These are phyloP conservation scores for Nakaseomyces uthaithaninus DNA, from an alignment of 1,139 yeast species.

Conservation along the genomic window DNA sequence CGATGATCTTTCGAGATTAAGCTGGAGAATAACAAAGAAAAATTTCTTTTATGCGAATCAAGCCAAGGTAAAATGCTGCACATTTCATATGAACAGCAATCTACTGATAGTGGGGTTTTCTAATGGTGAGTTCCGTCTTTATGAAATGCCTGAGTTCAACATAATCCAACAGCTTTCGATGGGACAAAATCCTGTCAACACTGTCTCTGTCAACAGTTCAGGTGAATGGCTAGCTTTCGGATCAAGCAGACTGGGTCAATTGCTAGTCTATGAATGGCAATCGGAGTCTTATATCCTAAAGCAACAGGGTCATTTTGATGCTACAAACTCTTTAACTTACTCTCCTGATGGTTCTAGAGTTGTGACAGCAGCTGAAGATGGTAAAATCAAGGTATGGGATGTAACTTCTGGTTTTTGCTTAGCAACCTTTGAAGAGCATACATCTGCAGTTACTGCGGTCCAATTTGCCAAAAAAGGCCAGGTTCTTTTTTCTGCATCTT, in stretches of 20 bases:
- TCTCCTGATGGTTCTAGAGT: conserved; percentile 93
- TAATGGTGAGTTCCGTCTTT: conserved; percentile 87
- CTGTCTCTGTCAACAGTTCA: conserved; percentile 66
- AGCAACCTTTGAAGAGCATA: conserved; percentile 85
- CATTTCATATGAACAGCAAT: conserved; percentile 68
- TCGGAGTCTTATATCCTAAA: conserved; percentile 89
- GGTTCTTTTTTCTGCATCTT: conserved; percentile 79
- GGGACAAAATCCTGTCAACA: conserved; percentile 85
- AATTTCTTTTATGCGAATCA: conserved; percentile 62
- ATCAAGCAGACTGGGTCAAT: conserved; percentile 82
- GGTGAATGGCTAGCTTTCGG: conserved; percentile 99
- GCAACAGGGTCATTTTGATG: conserved; percentile 95
- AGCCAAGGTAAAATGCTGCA: conserved; percentile 68
- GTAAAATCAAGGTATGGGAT: conserved; percentile 96
- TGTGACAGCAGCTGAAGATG: conserved; percentile 94
- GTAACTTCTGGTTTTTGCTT: conserved; percentile 86
- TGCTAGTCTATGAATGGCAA: conserved; percentile 97
- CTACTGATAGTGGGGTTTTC: conserved; percentile 82
- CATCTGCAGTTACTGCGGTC: conserved; percentile 80
- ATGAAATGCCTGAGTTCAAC: conserved; percentile 73
- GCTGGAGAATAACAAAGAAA: conserved; percentile 81
- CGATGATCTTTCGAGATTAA: conserved; percentile 35
- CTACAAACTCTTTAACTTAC: conserved; percentile 74
- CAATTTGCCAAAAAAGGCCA: conserved; percentile 82
- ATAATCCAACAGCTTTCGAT: conserved; percentile 80